Percentiles rank a stretch among this genome's conserved stretches.
Evolutionary conservation across 441 rosid genomes (phyloP).

Genomic region (Rhodomyrtus psidioides): DNA sequence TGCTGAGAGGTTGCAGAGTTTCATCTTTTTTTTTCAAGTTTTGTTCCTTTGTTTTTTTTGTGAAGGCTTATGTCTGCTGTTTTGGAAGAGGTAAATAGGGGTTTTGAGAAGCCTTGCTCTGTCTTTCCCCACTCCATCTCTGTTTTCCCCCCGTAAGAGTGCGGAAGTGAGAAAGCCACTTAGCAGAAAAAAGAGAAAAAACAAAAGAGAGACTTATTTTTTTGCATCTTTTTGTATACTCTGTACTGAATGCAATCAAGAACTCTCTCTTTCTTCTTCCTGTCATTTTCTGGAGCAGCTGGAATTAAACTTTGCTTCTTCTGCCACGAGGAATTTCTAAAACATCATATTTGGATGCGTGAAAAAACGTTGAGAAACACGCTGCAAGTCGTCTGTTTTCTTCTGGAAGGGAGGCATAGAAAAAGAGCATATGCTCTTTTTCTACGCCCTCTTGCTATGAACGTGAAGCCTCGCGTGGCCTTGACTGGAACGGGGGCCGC

Average conservation of each 20-base stretch:
- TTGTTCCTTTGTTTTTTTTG: background rate
- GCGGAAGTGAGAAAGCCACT: constrained; percentile 25
- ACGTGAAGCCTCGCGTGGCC: background rate
- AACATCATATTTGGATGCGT: background rate
- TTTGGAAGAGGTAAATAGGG: constrained; percentile 4
- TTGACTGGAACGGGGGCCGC: background rate
- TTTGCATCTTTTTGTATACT: background rate
- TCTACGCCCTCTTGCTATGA: rapidly evolving
- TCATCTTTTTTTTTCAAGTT: background rate
- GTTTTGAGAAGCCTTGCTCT: background rate
- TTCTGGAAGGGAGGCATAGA: background rate
- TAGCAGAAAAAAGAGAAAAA: background rate
- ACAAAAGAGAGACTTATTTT: background rate
- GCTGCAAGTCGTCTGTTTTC: background rate
- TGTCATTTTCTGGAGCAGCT: background rate
- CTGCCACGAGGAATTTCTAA: background rate
- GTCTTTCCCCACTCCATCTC: constrained; percentile 22
- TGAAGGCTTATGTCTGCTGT: background rate
- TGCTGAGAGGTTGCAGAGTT: background rate
- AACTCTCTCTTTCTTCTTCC: background rate
- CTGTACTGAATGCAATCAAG: background rate
- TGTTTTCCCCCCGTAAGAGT: background rate
- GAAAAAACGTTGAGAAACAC: background rate
- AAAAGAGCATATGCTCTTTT: background rate
- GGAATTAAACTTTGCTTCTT: background rate